Conservation (phyloP, 192 early-diverging fungal species). For the Haplosporangium gracile region DNA sequence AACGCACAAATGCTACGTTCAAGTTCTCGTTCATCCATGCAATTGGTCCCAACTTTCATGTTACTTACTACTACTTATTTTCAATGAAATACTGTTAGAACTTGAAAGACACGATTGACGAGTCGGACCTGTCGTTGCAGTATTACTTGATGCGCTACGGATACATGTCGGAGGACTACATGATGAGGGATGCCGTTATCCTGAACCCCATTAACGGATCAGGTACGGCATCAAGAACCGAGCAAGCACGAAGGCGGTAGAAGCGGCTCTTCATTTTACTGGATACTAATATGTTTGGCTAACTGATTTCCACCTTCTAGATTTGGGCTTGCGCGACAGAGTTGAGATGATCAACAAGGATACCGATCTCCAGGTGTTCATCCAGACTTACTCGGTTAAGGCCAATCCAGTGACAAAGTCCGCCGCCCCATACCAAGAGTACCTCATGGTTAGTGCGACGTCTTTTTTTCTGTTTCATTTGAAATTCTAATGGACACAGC, state of each 20-base stretch:
- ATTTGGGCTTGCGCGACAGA: conserved; percentile 44
- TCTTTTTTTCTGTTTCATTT: no score
- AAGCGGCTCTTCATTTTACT: background rate
- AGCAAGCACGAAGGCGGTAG: no score
- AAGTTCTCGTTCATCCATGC: background rate
- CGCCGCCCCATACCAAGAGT: conserved; percentile 45
- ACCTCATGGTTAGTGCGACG: conserved; percentile 24
- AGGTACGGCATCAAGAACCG: conserved; percentile 1
- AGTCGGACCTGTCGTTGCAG: conserved; percentile 85
- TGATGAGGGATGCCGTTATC: conserved; percentile 65
- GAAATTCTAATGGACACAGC: no score
- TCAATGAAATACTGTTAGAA: conserved; percentile 52
- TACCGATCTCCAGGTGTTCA: conserved; percentile 31
- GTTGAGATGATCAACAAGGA: conserved; percentile 48
- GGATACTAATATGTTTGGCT: no score
- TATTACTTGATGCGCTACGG: conserved; percentile 85
- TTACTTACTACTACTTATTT: background rate
- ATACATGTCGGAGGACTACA: conserved; percentile 80
- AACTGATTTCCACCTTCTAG: conserved; percentile 1
- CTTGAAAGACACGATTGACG: conserved; percentile 87
- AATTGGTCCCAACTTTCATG: background rate
- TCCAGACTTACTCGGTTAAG: conserved; percentile 40
- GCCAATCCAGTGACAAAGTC: conserved; percentile 20
- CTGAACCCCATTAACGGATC: conserved; percentile 47
- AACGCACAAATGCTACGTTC: background rate